Conservation (phyloP, 2,329 filamentous ascomycete species). For the Alternaria metachromatica region DNA sequence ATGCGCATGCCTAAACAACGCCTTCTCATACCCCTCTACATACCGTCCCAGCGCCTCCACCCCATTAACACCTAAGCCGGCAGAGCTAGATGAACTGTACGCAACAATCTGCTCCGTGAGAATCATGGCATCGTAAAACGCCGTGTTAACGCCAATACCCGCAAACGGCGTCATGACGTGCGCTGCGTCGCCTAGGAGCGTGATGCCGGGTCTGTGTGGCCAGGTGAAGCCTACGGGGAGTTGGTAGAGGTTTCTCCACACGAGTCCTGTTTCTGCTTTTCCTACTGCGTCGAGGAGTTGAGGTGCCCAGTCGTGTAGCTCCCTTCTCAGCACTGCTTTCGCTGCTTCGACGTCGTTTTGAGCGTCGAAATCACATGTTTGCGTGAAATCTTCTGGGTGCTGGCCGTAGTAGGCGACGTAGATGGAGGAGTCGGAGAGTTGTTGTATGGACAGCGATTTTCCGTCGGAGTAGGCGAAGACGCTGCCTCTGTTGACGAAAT, state of each 20-base stretch:
- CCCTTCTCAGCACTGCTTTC: slow-evolving; percentile 26
- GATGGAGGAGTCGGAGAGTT: slow-evolving; percentile 44
- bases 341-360: slow-evolving; percentile 20
- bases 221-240: slow-evolving; percentile 49
- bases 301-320: slow-evolving; percentile 20
- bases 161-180: slow-evolving; percentile 50
- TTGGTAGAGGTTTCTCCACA: slow-evolving; percentile 47
- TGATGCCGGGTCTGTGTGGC: slow-evolving; percentile 47
- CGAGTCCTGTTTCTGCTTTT: slow-evolving; percentile 22
- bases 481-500: slow-evolving; percentile 45
- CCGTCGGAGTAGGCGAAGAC: slow-evolving; percentile 40
- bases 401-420: slow-evolving; percentile 31
- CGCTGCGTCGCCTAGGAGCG: slow-evolving; percentile 52
- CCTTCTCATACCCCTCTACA: slow-evolving; percentile 43
- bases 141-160: slow-evolving; percentile 50
- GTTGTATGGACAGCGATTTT: slow-evolving; percentile 37
- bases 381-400: slow-evolving; percentile 32
- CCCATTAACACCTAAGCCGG: not conserved
- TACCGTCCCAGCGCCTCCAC: slow-evolving; percentile 28
- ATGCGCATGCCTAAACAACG: slow-evolving; percentile 49
- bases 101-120: slow-evolving; percentile 44
- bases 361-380: slow-evolving; percentile 25
- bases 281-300: slow-evolving; percentile 28
- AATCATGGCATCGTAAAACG: slow-evolving; percentile 45
- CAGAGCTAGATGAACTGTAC: slow-evolving; percentile 15